A percentile compares a stretch with the other conserved stretches of the same genome.
Evolutionary conservation across 2,329 filamentous ascomycete genomes (phyloP).

Genomic region (Clonostachys rosea): DNA sequence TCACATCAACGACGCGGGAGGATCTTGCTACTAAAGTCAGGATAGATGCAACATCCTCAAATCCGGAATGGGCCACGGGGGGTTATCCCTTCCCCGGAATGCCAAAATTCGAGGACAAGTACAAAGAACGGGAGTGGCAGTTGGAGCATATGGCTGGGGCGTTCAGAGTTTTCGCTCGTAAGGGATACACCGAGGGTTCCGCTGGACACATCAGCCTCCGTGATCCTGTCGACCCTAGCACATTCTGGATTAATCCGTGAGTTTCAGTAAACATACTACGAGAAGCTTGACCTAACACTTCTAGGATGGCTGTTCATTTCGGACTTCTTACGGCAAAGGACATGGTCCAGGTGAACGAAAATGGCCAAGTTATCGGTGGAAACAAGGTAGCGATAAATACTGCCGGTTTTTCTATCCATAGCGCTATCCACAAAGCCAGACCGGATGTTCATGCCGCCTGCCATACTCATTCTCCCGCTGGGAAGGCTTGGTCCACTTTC

Average conservation of each 20-base stretch:
- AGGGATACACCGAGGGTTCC: constrained; percentile 55
- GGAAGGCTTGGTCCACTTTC: constrained; percentile 59
- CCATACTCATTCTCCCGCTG: constrained; percentile 53
- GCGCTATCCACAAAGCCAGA: constrained; percentile 53
- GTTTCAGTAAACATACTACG: not conserved
- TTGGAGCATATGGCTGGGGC: constrained; percentile 37
- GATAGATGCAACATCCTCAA: too few species aligned
- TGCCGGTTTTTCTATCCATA: constrained; percentile 60
- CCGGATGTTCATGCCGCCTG: constrained; percentile 57
- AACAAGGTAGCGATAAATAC: constrained; percentile 52
- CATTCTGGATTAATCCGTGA: constrained; percentile 62
- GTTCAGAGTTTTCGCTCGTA: constrained; percentile 40
- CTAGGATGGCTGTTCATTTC: constrained; percentile 51
- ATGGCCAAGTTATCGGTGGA: constrained; percentile 54
- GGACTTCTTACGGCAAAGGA: constrained; percentile 55
- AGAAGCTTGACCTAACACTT: not conserved
- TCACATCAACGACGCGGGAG: too few species aligned
- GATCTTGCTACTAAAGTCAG: too few species aligned
- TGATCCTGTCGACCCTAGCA: constrained; percentile 52
- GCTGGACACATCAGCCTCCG: constrained; percentile 60
- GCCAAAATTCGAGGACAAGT: constrained; percentile 48
- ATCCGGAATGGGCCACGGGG: constrained; percentile 9
- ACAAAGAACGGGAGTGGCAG: constrained; percentile 23
- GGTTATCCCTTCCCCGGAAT: constrained; percentile 40
- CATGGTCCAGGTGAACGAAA: constrained; percentile 56